These are phyloP conservation scores for Geotrichum ghanense DNA, from an alignment of 805 yeast species.

Conservation along the genomic window DNA sequence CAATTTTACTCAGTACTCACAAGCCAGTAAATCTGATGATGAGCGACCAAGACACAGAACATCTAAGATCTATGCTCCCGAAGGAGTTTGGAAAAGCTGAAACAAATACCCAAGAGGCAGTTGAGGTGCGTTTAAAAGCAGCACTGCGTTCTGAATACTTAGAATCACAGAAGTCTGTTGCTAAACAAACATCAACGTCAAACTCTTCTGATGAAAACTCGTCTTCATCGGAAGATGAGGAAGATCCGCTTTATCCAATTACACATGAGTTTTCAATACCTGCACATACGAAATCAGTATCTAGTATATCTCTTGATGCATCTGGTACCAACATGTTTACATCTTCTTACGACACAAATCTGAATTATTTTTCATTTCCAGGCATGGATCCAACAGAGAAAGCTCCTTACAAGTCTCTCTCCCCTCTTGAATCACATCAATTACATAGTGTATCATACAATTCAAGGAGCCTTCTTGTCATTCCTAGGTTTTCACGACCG, in stretches of 20 bases:
- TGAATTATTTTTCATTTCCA: conserved; percentile 26
- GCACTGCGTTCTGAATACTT: not conserved
- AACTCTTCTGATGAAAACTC: conserved; percentile 9
- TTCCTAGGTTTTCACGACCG: conserved; percentile 17
- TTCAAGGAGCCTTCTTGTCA: conserved; percentile 17
- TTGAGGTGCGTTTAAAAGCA: not conserved
- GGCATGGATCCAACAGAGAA: conserved; percentile 21
- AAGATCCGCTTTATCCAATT: conserved; percentile 25
- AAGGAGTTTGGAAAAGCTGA: not conserved
- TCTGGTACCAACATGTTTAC: conserved; percentile 22
- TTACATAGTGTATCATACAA: conserved; percentile 15
- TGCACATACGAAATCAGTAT: conserved; percentile 16
- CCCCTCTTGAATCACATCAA: conserved; percentile 18
- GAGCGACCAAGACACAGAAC: not conserved
- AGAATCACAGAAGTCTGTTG: not conserved
- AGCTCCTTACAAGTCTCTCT: conserved; percentile 18
- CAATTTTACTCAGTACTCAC: no score
- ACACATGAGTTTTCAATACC: conserved; percentile 24
- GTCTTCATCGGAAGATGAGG: conserved; percentile 21
- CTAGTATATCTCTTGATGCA: conserved; percentile 17
- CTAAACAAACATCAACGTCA: not conserved
- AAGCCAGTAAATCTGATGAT: no score
- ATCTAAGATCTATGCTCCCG: not conserved
- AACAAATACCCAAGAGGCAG: not conserved
- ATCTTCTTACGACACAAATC: conserved; percentile 19